Evolutionary conservation across 2,329 filamentous ascomycete genomes (phyloP), one percentile per base, ranked within the genome.

Genomic region (Aspergillus texensis): DNA sequence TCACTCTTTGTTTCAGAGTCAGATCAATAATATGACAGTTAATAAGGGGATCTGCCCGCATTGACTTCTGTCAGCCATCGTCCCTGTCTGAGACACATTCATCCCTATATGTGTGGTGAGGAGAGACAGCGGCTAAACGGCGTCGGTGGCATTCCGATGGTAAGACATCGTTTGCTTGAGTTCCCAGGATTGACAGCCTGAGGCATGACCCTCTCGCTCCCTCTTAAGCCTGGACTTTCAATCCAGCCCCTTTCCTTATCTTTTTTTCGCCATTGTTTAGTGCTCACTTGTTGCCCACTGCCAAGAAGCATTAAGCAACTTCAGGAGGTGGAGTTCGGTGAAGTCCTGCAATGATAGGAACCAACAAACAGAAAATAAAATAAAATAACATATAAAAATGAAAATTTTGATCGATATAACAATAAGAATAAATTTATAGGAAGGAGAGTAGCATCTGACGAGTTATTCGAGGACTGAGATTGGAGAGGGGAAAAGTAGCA

Each of bases 231-330:
- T 30, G 24, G 28, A n/a, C 24, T 19, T n/a, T 24, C 43, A 26
- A 46, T 5, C 10, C 43, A 16, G 6, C 45, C 21, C 45, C n/a
- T 32, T n/a, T 34, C 52, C 52, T 39, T 55, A 54, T 54, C 50
- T 55, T 53, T 53, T 28, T 8, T 21, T 30, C 32, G n/a, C 32
- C 52, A 26, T 39, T 12, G 19, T 39, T 55, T 55, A 39, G 52
- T 39, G 32, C 52, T 55, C 52, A 55, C 32, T 26, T 55, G 28
- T 52, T 52, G 28, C n/a, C 28, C 48, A 32, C 52, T 55, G 52
- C 52, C 52, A 55, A 39, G 52, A 55, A 39, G 32, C 52, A 39
- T 55, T 39, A 39, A 55, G 52, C 52, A 55, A 39, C 32, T 55
- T 55, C 32, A 39, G 19, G 21, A 24, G 30, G 52, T 55, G 52